These are phyloP conservation scores for Nakaseomyces bracarensis DNA, from an alignment of 1,139 yeast genomes.

Conservation along the genomic window DNA sequence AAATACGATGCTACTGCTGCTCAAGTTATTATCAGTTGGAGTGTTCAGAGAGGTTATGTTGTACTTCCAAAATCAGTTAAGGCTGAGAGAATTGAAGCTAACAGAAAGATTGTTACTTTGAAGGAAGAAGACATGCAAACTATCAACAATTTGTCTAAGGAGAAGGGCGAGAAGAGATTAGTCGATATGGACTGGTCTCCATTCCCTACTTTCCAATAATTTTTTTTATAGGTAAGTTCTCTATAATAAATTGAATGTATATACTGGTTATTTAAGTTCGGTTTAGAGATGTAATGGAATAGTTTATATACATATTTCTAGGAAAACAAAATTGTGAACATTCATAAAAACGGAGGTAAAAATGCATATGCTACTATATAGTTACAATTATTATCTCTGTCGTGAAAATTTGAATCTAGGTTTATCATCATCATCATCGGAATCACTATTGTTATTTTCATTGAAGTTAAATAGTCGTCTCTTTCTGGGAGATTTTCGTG, in stretches of 20 bases:
- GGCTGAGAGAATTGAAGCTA: conserved; percentile 48
- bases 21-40: conserved; percentile 61
- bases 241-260: too few relatives aligned
- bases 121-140: conserved; percentile 46
- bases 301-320: too few relatives aligned
- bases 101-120: conserved; percentile 44
- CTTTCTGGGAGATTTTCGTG: neutral
- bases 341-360: too few relatives aligned
- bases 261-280: neutral
- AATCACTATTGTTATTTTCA: conserved; percentile 9
- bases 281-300: too few relatives aligned
- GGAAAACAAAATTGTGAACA: too few relatives aligned
- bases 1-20: conserved; percentile 52
- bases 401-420: conserved; percentile 36
- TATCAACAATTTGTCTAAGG: conserved; percentile 40
- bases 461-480: neutral
- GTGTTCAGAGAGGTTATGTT: conserved; percentile 55
- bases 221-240: too few relatives aligned
- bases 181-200: conserved; percentile 36
- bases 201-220: conserved; percentile 26
- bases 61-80: conserved; percentile 67
- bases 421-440: conserved; percentile 27
- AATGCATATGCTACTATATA: too few relatives aligned
- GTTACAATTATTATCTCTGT: conserved; percentile 9
- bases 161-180: conserved; percentile 44